A percentile compares a stretch with the other conserved stretches of the same genome.
phyloP scores from a whole-genome alignment of 139 green algal genomes.

The Marvania coccoides region DNA sequence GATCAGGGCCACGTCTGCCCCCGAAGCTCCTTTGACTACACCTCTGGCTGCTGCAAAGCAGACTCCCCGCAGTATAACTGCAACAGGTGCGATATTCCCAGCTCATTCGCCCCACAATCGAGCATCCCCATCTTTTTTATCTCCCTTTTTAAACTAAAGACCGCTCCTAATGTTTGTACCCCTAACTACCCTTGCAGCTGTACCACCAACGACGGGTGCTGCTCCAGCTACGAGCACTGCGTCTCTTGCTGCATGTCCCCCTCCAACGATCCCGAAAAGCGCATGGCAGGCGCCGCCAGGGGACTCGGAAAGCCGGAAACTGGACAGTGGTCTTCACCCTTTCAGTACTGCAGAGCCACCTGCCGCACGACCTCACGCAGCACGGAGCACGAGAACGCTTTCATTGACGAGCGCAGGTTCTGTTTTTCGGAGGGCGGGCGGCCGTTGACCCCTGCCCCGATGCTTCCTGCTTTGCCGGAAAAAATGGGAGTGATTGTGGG shows the following conservation, averaged over 20 bases:
- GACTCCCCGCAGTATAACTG: slow-evolving; percentile 46
- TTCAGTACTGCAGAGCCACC: slow-evolving; percentile 57
- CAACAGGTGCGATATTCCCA: slow-evolving; percentile 26
- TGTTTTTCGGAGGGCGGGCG: slow-evolving; percentile 55
- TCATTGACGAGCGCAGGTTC: slow-evolving; percentile 53
- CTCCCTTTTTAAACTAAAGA: background rate
- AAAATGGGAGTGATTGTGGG: slow-evolving; percentile 26
- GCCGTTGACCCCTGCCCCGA: slow-evolving; percentile 25
- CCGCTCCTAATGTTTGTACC: background rate
- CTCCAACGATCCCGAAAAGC: slow-evolving; percentile 20
- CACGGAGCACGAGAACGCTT: slow-evolving; percentile 77
- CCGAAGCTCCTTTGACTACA: slow-evolving; percentile 29
- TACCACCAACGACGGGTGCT: slow-evolving; percentile 53
- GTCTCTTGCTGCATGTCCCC: slow-evolving; percentile 74
- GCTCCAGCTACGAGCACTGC: slow-evolving; percentile 62
- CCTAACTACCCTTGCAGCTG: slow-evolving; percentile 37
- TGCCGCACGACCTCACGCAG: slow-evolving; percentile 63
- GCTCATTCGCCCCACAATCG: background rate
- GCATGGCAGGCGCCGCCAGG: background rate
- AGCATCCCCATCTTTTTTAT: background rate
- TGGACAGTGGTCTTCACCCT: slow-evolving; percentile 45
- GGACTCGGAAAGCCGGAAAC: slow-evolving; percentile 35
- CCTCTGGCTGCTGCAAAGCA: slow-evolving; percentile 53
- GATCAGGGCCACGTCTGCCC: slow-evolving; percentile 52
- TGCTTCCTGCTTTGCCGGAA: slow-evolving; percentile 27